Percentiles rank a stretch among this genome's conserved stretches.
phyloP scores from a whole-genome alignment of 2,329 filamentous ascomycete genomes.

The Aspergillus melleus region DNA sequence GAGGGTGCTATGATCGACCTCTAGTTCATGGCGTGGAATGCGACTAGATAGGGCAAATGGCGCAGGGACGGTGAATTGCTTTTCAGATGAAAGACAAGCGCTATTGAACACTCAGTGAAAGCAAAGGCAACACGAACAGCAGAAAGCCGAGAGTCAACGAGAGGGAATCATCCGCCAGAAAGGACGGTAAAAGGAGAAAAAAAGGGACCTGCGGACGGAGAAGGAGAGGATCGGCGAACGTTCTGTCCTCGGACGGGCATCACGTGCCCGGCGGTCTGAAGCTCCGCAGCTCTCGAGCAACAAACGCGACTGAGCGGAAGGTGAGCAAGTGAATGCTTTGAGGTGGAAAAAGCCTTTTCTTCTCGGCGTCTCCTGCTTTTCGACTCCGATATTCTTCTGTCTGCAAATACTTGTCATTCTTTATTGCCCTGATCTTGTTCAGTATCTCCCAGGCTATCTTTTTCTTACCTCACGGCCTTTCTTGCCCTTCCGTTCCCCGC shows the following conservation, averaged over 20 bases:
- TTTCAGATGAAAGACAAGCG: background rate
- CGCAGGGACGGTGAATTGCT: background rate
- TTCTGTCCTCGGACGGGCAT: conserved; percentile 7
- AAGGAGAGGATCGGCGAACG: conserved; percentile 9
- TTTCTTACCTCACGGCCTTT: background rate
- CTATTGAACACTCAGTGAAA: background rate
- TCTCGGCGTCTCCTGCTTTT: background rate
- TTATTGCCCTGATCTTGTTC: background rate
- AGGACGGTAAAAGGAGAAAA: conserved; percentile 1
- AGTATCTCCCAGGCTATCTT: background rate
- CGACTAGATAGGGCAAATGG: background rate
- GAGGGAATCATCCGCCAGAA: background rate
- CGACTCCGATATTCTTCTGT: background rate
- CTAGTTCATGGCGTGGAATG: conserved; percentile 16
- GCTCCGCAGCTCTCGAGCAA: conserved; percentile 18
- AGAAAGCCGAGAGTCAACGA: background rate
- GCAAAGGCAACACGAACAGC: background rate
- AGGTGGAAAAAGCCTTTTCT: background rate
- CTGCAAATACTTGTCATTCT: background rate
- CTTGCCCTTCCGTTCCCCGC: background rate
- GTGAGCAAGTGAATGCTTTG: background rate
- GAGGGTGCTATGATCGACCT: background rate
- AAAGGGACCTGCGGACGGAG: conserved; percentile 3
- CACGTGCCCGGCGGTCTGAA: conserved; percentile 13
- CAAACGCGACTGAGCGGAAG: conserved; percentile 12